A percentile compares a stretch with the other conserved stretches of the same genome.
phyloP scores from a whole-genome alignment of 1,284 basidiomycete species.

The Ustilago tritici region DNA sequence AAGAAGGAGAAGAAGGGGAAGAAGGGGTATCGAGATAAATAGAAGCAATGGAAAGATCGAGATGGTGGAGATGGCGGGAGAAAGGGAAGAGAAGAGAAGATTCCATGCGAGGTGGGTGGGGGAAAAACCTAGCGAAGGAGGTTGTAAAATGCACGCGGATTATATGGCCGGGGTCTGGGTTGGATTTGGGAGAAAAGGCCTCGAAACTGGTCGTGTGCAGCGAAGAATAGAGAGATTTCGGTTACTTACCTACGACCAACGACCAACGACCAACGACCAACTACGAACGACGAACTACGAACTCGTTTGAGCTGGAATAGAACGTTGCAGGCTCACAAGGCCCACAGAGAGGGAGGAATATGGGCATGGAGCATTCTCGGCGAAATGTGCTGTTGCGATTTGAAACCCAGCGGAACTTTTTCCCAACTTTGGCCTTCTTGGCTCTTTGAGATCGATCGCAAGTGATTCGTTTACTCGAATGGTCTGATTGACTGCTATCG shows the following conservation, averaged over 20 bases:
- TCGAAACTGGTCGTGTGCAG: slow-evolving; percentile 17
- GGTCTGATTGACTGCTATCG: background rate
- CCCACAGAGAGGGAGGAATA: background rate
- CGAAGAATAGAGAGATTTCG: background rate
- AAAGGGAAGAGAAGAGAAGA: slow-evolving; percentile 12
- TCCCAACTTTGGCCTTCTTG: background rate
- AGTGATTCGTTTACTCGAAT: background rate
- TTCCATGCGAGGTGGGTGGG: slow-evolving; percentile 19
- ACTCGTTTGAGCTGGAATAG: background rate
- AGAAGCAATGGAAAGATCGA: background rate
- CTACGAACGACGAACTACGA: too few relatives aligned
- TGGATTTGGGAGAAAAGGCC: background rate
- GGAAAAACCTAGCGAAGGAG: background rate
- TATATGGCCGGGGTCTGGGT: slow-evolving; percentile 10
- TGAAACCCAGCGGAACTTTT: slow-evolving; percentile 2
- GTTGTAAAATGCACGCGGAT: background rate
- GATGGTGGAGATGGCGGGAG: background rate
- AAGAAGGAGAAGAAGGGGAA: background rate
- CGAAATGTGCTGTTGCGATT: slow-evolving; percentile 6
- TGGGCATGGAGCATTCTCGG: slow-evolving; percentile 25
- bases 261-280: background rate
- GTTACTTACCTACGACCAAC: background rate
- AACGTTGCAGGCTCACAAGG: background rate
- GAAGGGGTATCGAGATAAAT: background rate
- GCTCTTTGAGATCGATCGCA: background rate